phyloP scores from a whole-genome alignment of 495 filamentous ascomycete genomes.

The Evansstolkia leycettana region DNA sequence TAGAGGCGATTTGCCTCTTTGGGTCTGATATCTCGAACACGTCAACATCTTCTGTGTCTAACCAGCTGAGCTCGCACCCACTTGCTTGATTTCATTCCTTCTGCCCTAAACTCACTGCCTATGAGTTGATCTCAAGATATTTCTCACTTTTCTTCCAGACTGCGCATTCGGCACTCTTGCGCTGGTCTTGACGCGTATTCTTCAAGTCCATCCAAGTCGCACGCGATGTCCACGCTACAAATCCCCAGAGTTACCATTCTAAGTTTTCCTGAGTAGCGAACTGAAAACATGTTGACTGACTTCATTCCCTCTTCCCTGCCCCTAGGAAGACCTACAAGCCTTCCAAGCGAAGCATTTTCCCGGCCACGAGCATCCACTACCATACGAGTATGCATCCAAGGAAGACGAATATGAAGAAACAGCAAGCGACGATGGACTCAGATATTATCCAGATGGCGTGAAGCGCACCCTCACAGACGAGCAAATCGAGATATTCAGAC shows the following conservation, averaged over 20 bases:
- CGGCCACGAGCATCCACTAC: conserved; percentile 4
- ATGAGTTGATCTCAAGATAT: no score
- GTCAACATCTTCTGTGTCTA: no score
- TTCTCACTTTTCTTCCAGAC: no score
- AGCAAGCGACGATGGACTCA: conserved; percentile 61
- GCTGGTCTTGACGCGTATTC: no score
- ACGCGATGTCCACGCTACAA: conserved; percentile 15
- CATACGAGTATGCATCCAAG: conserved; percentile 8
- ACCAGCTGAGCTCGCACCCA: no score
- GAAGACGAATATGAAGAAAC: conserved; percentile 18
- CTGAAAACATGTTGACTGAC: conserved; percentile 8
- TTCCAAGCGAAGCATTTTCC: conserved; percentile 61
- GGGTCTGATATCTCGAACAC: no score
- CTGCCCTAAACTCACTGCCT: no score
- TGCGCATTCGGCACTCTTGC: no score
- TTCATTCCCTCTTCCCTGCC: not conserved
- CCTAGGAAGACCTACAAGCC: conserved; percentile 55
- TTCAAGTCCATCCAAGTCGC: no score
- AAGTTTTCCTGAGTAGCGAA: conserved; percentile 8
- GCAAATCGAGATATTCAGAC: conserved; percentile 81
- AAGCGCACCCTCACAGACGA: conserved; percentile 89
- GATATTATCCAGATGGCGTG: conserved; percentile 79
- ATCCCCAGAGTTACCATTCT: conserved; percentile 41
- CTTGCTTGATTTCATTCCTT: no score
- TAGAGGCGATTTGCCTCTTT: no score